phyloP scores from a whole-genome alignment of 305 asterid genomes.

The Fraxinus sp. region DNA sequence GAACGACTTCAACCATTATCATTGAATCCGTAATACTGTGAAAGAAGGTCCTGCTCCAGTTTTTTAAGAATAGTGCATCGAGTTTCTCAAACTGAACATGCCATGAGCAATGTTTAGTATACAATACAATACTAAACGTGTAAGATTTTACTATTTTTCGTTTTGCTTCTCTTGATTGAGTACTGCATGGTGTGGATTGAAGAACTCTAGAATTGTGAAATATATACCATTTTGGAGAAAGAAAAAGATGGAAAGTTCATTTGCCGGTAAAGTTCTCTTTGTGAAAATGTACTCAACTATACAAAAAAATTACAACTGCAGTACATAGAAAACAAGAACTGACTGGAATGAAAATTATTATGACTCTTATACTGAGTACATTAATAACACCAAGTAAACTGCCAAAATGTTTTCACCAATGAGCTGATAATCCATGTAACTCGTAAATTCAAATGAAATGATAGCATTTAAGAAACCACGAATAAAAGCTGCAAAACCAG shows the following conservation, averaged over 20 bases:
- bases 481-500: slow-evolving; percentile 23
- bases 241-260: neutral
- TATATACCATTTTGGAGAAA: neutral
- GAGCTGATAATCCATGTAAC: neutral
- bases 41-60: neutral
- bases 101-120: neutral
- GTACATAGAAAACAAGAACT: neutral
- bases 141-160: neutral
- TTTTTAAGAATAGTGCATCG: neutral
- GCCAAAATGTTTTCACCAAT: neutral
- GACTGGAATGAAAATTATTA: neutral
- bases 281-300: neutral
- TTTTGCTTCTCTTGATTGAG: neutral
- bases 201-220: neutral
- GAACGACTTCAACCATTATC: neutral
- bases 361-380: neutral
- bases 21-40: neutral
- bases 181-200: neutral
- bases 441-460: neutral
- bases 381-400: neutral
- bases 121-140: neutral
- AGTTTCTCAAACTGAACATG: neutral
- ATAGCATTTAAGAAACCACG: neutral
- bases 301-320: neutral
- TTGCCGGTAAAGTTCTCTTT: neutral